phyloP scores from a whole-genome alignment of 2,329 filamentous ascomycete species.

The Pseudocercospora macadamiae region DNA sequence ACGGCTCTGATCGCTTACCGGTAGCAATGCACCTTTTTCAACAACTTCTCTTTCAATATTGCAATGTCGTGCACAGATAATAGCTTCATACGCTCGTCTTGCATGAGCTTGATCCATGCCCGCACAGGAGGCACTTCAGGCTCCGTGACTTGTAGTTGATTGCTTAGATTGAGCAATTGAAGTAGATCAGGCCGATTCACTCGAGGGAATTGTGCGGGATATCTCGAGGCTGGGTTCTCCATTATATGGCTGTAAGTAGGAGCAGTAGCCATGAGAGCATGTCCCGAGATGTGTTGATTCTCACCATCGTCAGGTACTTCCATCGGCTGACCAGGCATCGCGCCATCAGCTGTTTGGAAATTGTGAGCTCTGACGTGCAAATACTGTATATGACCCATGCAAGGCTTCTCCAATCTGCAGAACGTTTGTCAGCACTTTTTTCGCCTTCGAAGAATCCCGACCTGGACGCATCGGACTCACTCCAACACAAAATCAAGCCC shows the following conservation, averaged over 20 bases:
- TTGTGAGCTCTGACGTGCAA: slow-evolving; percentile 30
- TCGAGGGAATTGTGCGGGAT: slow-evolving; percentile 20
- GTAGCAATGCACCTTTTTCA: slow-evolving; percentile 28
- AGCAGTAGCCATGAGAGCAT: slow-evolving; percentile 28
- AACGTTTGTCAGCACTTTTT: neutral
- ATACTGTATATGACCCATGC: slow-evolving; percentile 29
- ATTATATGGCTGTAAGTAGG: slow-evolving; percentile 23
- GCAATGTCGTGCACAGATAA: slow-evolving; percentile 23
- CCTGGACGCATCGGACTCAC: slow-evolving; percentile 13
- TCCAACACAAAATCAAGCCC: slow-evolving; percentile 28
- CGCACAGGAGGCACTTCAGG: slow-evolving; percentile 27
- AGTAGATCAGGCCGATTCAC: slow-evolving; percentile 26
- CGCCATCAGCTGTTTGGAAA: slow-evolving; percentile 14
- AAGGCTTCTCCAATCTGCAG: slow-evolving; percentile 27
- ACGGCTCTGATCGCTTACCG: slow-evolving; percentile 20
- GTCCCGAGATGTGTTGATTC: slow-evolving; percentile 30
- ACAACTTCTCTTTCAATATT: slow-evolving; percentile 20
- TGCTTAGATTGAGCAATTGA: slow-evolving; percentile 23
- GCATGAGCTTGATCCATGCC: slow-evolving; percentile 29
- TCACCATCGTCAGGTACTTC: slow-evolving; percentile 14
- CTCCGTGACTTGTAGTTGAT: slow-evolving; percentile 23
- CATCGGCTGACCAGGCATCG: neutral
- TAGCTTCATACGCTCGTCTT: slow-evolving; percentile 17
- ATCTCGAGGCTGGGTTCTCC: slow-evolving; percentile 16
- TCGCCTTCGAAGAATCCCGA: no score